These are phyloP conservation scores for Cladosporium austrohemisphaericum DNA, from an alignment of 2,329 filamentous ascomycete genomes.

Conservation along the genomic window DNA sequence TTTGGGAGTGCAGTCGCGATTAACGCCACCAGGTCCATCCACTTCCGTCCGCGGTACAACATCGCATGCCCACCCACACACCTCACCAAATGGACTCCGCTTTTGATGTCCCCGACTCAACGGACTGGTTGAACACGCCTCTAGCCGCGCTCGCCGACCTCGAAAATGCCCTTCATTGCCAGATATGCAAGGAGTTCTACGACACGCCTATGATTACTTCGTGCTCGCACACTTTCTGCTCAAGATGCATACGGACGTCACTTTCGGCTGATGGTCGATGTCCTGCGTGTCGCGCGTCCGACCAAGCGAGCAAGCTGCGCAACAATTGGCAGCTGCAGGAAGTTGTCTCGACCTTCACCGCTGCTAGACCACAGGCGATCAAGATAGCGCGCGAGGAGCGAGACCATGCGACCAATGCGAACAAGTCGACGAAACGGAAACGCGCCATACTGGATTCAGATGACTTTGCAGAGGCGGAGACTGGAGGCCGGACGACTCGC, in stretches of 20 bases:
- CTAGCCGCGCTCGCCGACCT: slow-evolving; percentile 64
- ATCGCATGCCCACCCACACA: neutral
- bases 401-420: slow-evolving; percentile 22
- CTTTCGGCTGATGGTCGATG: slow-evolving; percentile 81
- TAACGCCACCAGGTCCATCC: too few relatives aligned
- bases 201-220: slow-evolving; percentile 90
- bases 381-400: slow-evolving; percentile 53
- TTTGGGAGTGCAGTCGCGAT: too few relatives aligned
- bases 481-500: slow-evolving; percentile 34
- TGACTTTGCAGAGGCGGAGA: slow-evolving; percentile 27
- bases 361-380: slow-evolving; percentile 60
- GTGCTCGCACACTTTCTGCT: slow-evolving; percentile 95
- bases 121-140: slow-evolving; percentile 74
- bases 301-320: slow-evolving; percentile 80
- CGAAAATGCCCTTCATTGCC: slow-evolving; percentile 83
- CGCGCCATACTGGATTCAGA: slow-evolving; percentile 33
- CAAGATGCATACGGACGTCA: slow-evolving; percentile 84
- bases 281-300: slow-evolving; percentile 71
- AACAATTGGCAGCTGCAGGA: slow-evolving; percentile 84
- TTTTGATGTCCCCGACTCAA: slow-evolving; percentile 65
- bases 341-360: slow-evolving; percentile 72
- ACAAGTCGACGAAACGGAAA: slow-evolving; percentile 51
- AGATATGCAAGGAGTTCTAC: slow-evolving; percentile 98
- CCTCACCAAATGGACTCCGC: slow-evolving; percentile 15
- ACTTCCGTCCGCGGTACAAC: too few relatives aligned